Percentiles rank a stretch among this genome's conserved stretches.
Evolutionary conservation across 2,329 filamentous ascomycete species (phyloP).

Genomic region (Talaromyces sp.): DNA sequence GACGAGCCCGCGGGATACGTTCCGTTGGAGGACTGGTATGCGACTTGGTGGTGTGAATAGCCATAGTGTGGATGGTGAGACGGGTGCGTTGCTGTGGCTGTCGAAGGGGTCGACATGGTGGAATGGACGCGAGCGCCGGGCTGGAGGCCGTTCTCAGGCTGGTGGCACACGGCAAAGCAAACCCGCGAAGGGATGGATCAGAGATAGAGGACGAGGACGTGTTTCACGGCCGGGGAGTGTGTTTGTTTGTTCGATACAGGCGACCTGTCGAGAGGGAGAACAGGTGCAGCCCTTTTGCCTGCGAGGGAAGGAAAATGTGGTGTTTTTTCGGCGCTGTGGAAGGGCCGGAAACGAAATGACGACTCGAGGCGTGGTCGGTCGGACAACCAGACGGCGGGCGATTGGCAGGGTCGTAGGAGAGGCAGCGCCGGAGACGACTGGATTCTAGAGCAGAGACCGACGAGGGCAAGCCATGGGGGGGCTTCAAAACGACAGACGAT

Average conservation of each 20-base stretch:
- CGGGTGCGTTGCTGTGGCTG: constrained; percentile 68
- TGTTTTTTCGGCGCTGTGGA: not conserved
- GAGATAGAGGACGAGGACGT: no score
- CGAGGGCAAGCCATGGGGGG: not conserved
- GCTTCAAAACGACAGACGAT: not conserved
- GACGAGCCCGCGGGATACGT: constrained; percentile 48
- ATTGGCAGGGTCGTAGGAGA: not conserved
- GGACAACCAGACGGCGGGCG: constrained; percentile 5
- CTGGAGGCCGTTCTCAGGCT: not conserved
- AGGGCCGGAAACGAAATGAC: constrained; percentile 9
- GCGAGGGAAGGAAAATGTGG: not conserved
- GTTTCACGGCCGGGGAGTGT: not conserved
- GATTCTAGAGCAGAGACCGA: not conserved
- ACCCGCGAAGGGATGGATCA: not conserved
- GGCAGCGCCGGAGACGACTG: not conserved
- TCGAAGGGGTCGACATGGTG: constrained; percentile 76
- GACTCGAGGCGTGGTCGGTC: constrained; percentile 7
- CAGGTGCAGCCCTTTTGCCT: not conserved
- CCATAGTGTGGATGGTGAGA: constrained; percentile 62
- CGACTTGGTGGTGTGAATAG: constrained; percentile 52
- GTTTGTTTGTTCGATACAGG: not conserved
- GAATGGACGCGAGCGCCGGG: constrained; percentile 13
- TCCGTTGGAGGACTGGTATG: constrained; percentile 49
- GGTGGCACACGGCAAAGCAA: not conserved
- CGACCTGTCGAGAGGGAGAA: not conserved